A percentile compares a stretch with the other conserved stretches of the same genome.
These are phyloP conservation scores for Syzygium aromaticum DNA, from an alignment of 345 rosid species.

Conservation along the genomic window DNA sequence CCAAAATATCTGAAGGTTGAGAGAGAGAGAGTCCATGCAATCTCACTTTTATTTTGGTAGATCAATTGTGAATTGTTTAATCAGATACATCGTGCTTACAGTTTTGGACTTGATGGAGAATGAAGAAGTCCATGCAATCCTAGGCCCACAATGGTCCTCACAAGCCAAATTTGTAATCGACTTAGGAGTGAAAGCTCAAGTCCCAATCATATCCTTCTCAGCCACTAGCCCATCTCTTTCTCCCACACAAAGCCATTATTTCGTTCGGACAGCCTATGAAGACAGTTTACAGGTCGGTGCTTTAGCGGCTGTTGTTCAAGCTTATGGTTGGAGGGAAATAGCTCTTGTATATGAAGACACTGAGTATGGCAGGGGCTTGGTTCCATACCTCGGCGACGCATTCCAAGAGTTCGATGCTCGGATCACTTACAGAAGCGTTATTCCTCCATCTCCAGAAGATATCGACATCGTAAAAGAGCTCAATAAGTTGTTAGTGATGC, in stretches of 20 bases:
- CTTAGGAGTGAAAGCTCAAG: conserved; percentile 18
- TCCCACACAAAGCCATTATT: conserved; percentile 4
- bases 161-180: conserved; percentile 19
- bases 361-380: conserved; percentile 21
- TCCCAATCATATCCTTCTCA: conserved; percentile 26
- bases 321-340: conserved; percentile 23
- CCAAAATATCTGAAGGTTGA: neutral
- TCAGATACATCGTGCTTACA: neutral
- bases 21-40: neutral
- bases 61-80: neutral
- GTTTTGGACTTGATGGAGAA: conserved; percentile 29
- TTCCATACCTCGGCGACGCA: conserved; percentile 16
- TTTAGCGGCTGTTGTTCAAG: conserved; percentile 12
- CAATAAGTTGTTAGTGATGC: conserved; percentile 14
- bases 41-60: neutral
- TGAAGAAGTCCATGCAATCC: conserved; percentile 22
- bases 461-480: conserved; percentile 14
- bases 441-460: conserved; percentile 11
- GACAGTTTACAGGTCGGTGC: conserved; percentile 23
- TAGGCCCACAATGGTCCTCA: conserved; percentile 22
- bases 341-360: conserved; percentile 23
- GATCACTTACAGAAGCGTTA: conserved; percentile 6
- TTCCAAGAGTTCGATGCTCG: conserved; percentile 12
- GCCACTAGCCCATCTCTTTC: conserved; percentile 17
- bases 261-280: conserved; percentile 14